Evolutionary conservation across 108 stramenopile species (phyloP), one percentile per base, ranked within the genome.

Genomic region (Craspedostauros australis): DNA sequence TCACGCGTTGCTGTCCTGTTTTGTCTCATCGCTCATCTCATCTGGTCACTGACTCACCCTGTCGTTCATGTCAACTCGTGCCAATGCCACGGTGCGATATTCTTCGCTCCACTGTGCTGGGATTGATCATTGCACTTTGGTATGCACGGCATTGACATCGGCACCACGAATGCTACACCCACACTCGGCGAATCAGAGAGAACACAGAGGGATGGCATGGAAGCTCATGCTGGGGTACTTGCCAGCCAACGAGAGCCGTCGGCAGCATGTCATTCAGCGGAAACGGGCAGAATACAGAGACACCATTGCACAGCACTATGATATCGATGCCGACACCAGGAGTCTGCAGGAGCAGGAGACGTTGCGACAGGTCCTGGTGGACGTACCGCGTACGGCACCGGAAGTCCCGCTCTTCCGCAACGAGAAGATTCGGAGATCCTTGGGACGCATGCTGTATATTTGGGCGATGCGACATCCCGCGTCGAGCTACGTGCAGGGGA

Each of bases 381-480:
- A 99, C 73, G 84, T 97, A 4, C 98, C 98, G 6, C 64, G 98
- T 15, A 98, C 98, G 16, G 78, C 76, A 42, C 96, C 97, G 31
- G 91, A 85, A 30, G 68, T 93, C 27, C 82, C 86, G 0, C 72
- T 99, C 33, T 96, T 99, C 79, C 94, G 87, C 15, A 87, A 97
- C 46, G 91, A 92, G 64, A 53, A 76, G 26, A 76, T 99, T 33
- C 89, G 84, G 52, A 64, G 86, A 22, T 46, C 63, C 28, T 57
- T 98, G 49, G 70, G 80, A 18, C 64, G 96, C 12, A 56, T 98
- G 16, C 73, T 99, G 16, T 99, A 96, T 75, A 81, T 96, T 47
- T 99, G 95, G 94, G 94, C 95, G 48, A 82, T 95, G 77, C 70
- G 97, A n/a, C 88, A 93, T 75, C 98, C 98, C 8, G 97, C 96